phyloP scores from a whole-genome alignment of 2,329 filamentous ascomycete genomes.

The Cordyceps tenuipes region DNA sequence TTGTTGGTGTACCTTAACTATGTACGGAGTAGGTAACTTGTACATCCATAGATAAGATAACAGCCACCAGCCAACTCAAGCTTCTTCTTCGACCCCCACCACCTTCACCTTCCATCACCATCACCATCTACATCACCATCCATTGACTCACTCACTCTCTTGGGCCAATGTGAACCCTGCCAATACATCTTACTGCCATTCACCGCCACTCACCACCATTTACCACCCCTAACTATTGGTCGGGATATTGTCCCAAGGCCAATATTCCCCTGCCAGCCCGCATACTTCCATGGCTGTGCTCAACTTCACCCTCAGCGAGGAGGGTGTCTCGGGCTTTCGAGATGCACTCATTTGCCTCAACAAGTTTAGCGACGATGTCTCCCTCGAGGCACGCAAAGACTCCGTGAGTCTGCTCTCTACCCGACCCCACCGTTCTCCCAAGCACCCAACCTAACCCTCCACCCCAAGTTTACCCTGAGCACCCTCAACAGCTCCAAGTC shows the following conservation, averaged over 20 bases:
- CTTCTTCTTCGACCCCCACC: background rate
- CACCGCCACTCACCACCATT: too few relatives aligned
- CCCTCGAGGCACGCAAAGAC: conserved; percentile 62
- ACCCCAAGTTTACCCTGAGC: conserved; percentile 57
- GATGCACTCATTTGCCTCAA: conserved; percentile 66
- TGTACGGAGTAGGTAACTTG: too few relatives aligned
- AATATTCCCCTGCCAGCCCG: too few relatives aligned
- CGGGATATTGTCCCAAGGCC: background rate
- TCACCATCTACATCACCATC: too few relatives aligned
- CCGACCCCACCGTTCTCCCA: background rate
- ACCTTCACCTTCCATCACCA: too few relatives aligned
- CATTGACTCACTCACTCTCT: too few relatives aligned
- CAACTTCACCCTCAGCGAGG: conserved; percentile 65
- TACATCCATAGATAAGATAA: too few relatives aligned
- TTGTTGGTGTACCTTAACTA: too few relatives aligned
- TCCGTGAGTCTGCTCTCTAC: conserved; percentile 36
- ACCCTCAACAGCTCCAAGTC: conserved; percentile 75
- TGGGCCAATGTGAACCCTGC: background rate
- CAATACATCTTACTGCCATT: background rate
- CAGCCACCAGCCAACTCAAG: too few relatives aligned
- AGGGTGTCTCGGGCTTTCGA: conserved; percentile 61
- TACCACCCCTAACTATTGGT: background rate
- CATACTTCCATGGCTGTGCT: conserved; percentile 47
- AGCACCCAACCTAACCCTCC: background rate
- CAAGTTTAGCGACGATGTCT: conserved; percentile 74